Percentiles rank a stretch among this genome's conserved stretches.
Conservation (phyloP, 176 grass and related monocot species). For the Sorghum bicolor region Sorghum_bicolor_NCBIv3 NC_012872.2:58932501-58933000, state of each 20-base stretch:
- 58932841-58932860: slow-evolving; percentile 32
- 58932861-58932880: slow-evolving; percentile 76
- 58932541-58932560: not conserved
- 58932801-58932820: not conserved
- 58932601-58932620: not conserved
- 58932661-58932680: not conserved
- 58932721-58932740: not conserved
- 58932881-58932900: slow-evolving; percentile 75
- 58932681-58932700: not conserved
- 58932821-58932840: not conserved
- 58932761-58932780: not conserved
- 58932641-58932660: not conserved
- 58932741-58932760: not conserved
- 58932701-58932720: not conserved
- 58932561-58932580: not conserved
- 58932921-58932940: slow-evolving; percentile 61
- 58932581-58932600: not conserved
- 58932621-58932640: not conserved
- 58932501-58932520: not conserved
- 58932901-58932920: slow-evolving; percentile 71
- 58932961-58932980: slow-evolving; percentile 72
- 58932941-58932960: slow-evolving; percentile 48
- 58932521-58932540: not conserved
- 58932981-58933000: slow-evolving; percentile 67
- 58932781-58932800: not conserved